Evolutionary conservation across 192 early-diverging fungal genomes (phyloP).

Genomic region (Coemansia sp.): DNA sequence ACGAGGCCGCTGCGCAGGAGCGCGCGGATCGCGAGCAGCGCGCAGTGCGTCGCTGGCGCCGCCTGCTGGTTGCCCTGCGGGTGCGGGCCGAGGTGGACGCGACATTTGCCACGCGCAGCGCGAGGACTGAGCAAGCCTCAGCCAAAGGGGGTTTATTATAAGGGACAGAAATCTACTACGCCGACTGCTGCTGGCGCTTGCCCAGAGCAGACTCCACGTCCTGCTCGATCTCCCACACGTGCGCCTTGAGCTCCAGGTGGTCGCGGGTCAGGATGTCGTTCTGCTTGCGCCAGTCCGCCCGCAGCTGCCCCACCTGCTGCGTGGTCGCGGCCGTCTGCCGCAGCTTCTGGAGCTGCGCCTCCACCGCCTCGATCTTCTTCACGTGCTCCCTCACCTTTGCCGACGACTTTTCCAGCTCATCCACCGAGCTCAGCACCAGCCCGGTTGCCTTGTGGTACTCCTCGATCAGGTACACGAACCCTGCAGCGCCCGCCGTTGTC

Average conservation of each 20-base stretch:
- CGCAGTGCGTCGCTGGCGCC: constrained; percentile 30
- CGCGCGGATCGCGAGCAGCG: constrained; percentile 14
- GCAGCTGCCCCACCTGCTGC: constrained; percentile 50
- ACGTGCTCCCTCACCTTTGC: constrained; percentile 74
- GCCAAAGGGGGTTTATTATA: not conserved
- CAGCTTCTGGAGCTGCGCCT: constrained; percentile 60
- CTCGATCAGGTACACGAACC: constrained; percentile 83
- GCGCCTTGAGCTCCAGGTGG: constrained; percentile 79
- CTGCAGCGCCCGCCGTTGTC: constrained; percentile 66
- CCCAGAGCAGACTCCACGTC: constrained; percentile 43
- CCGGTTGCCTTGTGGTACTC: constrained; percentile 78
- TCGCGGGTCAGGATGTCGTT: constrained; percentile 72
- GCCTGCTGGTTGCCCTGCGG: constrained; percentile 32
- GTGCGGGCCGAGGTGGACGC: constrained; percentile 46
- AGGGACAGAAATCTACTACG: not conserved
- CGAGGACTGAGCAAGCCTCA: not conserved
- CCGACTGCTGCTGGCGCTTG: not conserved
- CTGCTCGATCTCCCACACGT: constrained; percentile 68
- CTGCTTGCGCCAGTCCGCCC: constrained; percentile 54
- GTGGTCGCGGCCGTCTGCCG: constrained; percentile 59
- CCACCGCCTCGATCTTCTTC: constrained; percentile 73
- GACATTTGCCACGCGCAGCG: constrained; percentile 36
- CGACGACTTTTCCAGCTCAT: constrained; percentile 74
- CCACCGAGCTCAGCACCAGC: constrained; percentile 69
- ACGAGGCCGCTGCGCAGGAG: not conserved